Evolutionary conservation across 73 alveolate species (phyloP).

Genomic region (Urostyla sp.): DNA sequence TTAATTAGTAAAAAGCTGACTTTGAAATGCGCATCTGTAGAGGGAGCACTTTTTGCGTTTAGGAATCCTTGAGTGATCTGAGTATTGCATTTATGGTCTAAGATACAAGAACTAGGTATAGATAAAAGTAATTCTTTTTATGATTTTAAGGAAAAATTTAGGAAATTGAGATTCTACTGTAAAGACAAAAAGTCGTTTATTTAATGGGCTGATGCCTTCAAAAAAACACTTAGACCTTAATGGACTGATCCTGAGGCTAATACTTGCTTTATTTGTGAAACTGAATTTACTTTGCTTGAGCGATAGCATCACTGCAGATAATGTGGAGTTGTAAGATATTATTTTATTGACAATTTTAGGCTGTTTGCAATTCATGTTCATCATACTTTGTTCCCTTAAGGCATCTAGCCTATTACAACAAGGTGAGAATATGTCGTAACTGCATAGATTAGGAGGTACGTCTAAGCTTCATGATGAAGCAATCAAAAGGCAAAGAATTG

Average conservation of each 20-base stretch:
- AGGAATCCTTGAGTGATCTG: not conserved
- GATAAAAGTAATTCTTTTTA: conserved; percentile 1
- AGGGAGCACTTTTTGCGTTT: not conserved
- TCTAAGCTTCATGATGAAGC: too few relatives aligned
- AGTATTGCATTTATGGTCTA: not conserved
- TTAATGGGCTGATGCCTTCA: not conserved
- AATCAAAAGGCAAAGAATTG: too few relatives aligned
- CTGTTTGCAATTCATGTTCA: conserved; percentile 5
- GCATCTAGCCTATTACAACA: conserved; percentile 5
- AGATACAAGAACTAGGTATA: conserved; percentile 18
- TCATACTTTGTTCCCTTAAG: not conserved
- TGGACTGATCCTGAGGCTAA: conserved; percentile 44
- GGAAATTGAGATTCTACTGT: conserved; percentile 26
- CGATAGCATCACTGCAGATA: conserved; percentile 50
- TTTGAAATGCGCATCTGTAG: not conserved
- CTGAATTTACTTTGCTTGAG: not conserved
- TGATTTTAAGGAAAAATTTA: not conserved
- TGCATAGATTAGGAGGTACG: too few relatives aligned
- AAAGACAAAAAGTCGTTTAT: not conserved
- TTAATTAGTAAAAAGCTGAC: not conserved
- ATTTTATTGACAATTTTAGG: not conserved
- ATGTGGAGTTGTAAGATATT: conserved; percentile 20
- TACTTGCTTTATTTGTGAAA: conserved; percentile 25
- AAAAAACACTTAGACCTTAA: conserved; percentile 11
- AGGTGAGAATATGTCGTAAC: not conserved